Percentiles rank a stretch among this genome's conserved stretches.
These are phyloP conservation scores for Coffea humblotiana DNA, from an alignment of 305 asterid genomes.

Conservation along the genomic window DNA sequence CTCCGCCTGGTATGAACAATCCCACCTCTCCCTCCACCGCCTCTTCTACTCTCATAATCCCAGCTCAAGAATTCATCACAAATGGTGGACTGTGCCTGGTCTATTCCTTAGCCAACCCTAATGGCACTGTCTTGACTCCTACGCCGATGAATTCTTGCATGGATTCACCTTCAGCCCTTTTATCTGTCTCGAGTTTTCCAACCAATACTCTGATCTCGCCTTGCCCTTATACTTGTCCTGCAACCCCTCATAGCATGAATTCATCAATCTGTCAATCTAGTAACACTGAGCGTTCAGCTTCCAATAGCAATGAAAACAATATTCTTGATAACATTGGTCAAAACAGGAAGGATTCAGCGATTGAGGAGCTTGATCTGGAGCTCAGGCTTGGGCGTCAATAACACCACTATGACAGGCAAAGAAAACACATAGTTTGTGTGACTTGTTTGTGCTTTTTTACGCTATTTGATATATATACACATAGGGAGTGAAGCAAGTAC, in stretches of 20 bases:
- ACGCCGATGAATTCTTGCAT: constrained; percentile 18
- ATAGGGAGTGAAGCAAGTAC: constrained; percentile 3
- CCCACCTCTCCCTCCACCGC: constrained; percentile 14
- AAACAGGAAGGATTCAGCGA: constrained; percentile 20
- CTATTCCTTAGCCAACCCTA: constrained; percentile 57
- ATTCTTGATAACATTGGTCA: constrained; percentile 4
- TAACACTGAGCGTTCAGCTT: constrained; percentile 35
- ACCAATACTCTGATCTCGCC: constrained; percentile 21
- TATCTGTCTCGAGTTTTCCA: constrained; percentile 25
- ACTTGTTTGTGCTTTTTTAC: constrained; percentile 12
- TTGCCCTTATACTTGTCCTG: constrained; percentile 15
- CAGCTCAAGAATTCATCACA: constrained; percentile 33
- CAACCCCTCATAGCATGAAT: constrained; percentile 27
- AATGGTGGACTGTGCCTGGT: constrained; percentile 52
- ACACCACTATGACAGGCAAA: constrained; percentile 18
- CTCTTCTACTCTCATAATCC: constrained; percentile 36
- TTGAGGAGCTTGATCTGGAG: constrained; percentile 60
- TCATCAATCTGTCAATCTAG: constrained; percentile 36
- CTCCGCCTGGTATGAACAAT: constrained; percentile 16
- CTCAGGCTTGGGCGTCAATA: constrained; percentile 59
- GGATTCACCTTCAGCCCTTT: constrained; percentile 28
- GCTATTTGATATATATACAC: background rate
- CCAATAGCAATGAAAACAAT: constrained; percentile 22
- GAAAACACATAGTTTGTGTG: background rate
- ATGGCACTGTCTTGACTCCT: constrained; percentile 24